phyloP scores from a whole-genome alignment of 2,329 filamentous ascomycete species.

The Delphinella strobiligena region DNA sequence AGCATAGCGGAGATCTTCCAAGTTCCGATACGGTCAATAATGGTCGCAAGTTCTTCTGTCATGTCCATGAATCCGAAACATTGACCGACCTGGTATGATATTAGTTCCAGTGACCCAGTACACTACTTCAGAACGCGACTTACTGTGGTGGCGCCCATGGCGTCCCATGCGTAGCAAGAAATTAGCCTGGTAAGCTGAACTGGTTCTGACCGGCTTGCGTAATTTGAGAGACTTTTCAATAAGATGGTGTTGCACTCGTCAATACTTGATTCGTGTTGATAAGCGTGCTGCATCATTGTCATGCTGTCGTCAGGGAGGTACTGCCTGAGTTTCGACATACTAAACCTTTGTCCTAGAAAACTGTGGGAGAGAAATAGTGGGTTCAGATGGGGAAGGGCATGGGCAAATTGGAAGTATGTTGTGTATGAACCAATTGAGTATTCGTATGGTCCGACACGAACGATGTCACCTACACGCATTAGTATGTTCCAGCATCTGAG shows the following conservation, averaged over 20 bases:
- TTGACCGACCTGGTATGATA: neutral
- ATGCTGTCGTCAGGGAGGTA: neutral
- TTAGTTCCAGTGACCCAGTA: neutral
- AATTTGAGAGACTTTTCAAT: conserved; percentile 3
- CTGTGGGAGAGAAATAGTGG: neutral
- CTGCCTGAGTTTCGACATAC: neutral
- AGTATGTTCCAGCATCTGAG: neutral
- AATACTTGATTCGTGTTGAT: conserved; percentile 10
- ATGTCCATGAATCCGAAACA: conserved; percentile 12
- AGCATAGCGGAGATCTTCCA: conserved; percentile 14
- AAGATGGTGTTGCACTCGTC: conserved; percentile 12
- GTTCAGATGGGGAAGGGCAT: neutral
- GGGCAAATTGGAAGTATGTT: neutral
- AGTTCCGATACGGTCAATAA: conserved; percentile 2
- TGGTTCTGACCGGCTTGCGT: conserved; percentile 1
- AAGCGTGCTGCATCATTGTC: conserved; percentile 12
- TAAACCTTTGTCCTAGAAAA: too few species aligned
- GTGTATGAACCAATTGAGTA: conserved; percentile 4
- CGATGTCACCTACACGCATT: neutral
- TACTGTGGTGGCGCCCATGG: conserved; percentile 13
- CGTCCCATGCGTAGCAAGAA: conserved; percentile 14
- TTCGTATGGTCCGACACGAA: conserved; percentile 11
- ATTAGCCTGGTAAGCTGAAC: conserved; percentile 11
- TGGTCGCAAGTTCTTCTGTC: neutral
- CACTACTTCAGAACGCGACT: too few species aligned